These are phyloP conservation scores for Thelonectria olida DNA, from an alignment of 2,329 filamentous ascomycete species.

Conservation along the genomic window DNA sequence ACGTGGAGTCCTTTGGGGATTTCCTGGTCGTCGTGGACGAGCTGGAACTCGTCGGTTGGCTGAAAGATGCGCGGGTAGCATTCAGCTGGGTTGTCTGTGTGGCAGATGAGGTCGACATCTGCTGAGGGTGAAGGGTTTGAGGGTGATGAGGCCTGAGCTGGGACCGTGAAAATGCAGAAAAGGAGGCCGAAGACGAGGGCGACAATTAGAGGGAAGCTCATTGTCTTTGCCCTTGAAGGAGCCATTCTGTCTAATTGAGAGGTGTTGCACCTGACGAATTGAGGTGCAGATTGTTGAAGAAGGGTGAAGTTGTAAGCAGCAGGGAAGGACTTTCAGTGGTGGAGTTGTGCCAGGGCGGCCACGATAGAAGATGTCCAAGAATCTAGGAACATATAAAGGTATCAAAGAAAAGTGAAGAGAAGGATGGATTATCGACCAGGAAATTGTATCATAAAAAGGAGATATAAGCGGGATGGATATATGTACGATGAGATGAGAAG, in stretches of 20 bases:
- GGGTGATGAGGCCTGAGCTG: conserved; percentile 41
- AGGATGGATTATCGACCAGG: not conserved
- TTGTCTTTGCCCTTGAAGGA: conserved; percentile 35
- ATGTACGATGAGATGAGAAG: conserved; percentile 4
- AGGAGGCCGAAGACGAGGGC: conserved; percentile 41
- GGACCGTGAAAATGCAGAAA: conserved; percentile 38
- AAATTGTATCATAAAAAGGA: not conserved
- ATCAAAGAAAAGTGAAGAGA: not conserved
- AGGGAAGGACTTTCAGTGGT: not conserved
- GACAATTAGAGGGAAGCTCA: conserved; percentile 28
- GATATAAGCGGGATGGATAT: conserved; percentile 7
- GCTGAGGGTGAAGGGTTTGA: conserved; percentile 44
- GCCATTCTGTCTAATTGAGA: conserved; percentile 36
- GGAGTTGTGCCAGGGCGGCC: too few species aligned
- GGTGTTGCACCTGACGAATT: too few species aligned
- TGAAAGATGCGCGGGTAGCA: conserved; percentile 74
- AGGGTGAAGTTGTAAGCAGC: not conserved
- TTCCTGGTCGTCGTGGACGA: conserved; percentile 70
- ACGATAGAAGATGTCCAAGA: too few species aligned
- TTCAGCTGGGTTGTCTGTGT: conserved; percentile 65
- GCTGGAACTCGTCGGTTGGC: conserved; percentile 71
- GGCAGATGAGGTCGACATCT: conserved; percentile 70
- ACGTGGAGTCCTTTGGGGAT: conserved; percentile 73
- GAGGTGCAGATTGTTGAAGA: too few species aligned
- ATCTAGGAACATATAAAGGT: too few species aligned